Evolutionary conservation across 2,329 filamentous ascomycete species (phyloP).

Genomic region (Apiospora saccharicola): DNA sequence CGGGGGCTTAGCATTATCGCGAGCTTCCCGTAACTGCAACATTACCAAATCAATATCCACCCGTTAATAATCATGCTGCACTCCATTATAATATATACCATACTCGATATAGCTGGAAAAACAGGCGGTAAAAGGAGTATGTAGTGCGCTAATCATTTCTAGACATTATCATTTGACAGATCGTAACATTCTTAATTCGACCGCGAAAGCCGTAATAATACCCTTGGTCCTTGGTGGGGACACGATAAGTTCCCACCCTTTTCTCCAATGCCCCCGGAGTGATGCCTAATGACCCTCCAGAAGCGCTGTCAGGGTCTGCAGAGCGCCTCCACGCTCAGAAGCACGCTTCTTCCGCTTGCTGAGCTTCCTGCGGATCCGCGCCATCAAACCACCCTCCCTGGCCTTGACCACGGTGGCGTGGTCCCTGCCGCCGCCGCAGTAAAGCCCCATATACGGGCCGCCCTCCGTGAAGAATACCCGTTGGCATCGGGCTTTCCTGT

Average conservation of each 20-base stretch:
- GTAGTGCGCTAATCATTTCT: background rate
- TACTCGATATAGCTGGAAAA: background rate
- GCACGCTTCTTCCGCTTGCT: constrained; percentile 13
- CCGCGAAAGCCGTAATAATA: constrained; percentile 7
- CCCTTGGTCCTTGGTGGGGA: background rate
- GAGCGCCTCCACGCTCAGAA: background rate
- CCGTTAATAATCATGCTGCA: background rate
- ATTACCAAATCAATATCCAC: background rate
- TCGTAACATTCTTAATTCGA: background rate
- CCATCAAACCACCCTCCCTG: constrained; percentile 10
- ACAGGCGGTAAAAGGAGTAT: background rate
- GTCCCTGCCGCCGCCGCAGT: constrained; percentile 22
- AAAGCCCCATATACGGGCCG: constrained; percentile 35
- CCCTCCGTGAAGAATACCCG: constrained; percentile 39
- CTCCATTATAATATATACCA: background rate
- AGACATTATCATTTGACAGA: constrained; percentile 18
- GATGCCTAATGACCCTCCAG: constrained; percentile 3
- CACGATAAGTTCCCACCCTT: background rate
- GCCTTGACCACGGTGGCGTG: constrained; percentile 9
- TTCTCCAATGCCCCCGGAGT: too few species aligned
- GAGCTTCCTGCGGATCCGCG: constrained; percentile 20
- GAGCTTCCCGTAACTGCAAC: background rate
- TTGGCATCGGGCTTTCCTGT: constrained; percentile 40
- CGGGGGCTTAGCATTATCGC: constrained; percentile 1
- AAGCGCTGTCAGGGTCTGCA: constrained; percentile 17